Evolutionary conservation across 352 stramenopile genomes (phyloP), one percentile per base, ranked within the genome.

Genomic region (Pythium apleroticum): DNA sequence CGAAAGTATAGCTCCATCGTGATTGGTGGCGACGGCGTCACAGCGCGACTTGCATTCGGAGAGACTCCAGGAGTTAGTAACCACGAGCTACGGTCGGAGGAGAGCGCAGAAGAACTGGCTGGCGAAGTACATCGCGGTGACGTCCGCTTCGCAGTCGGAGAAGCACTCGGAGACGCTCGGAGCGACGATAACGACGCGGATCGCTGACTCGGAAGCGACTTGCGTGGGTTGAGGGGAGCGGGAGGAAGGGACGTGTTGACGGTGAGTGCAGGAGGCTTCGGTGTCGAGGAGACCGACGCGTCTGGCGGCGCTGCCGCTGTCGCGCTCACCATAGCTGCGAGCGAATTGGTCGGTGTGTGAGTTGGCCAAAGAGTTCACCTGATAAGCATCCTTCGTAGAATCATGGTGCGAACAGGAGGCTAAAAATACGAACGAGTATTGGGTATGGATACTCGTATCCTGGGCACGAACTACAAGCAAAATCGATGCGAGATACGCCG

Each of bases 1-100:
- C 81, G 76, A 30, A 88, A 89, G 66, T 90, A 90, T 31, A 74
- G 74, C 41, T 84, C 78, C n/a, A 71, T 60, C 33, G 50, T 80
- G 68, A 89, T 88, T 20, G 50, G 46, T 39, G 52, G 43, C 28
- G 43, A 50, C 17, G 31, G 59, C 20, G 27, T 14, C 7, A 57
- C 17, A 19, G 46, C 30, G 9, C 48, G 30, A 27, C 30, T 37
- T 50, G 22, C 30, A 11, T 0, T 52, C 37, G 12, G 35, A 14
- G 45, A 62, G 1, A 31, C 17, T 1, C 15, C 7, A 20, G 49
- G 41, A 1, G 31, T 46, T 0, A 15, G 28, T 19, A 57, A n/a
- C 53, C 43, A 64, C 8, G 52, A 30, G 24, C 52, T 60, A 43
- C 59, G 52, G 37, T 63, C 52, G 1, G 62, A 63, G 14, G 22